phyloP scores from a whole-genome alignment of 805 yeast species.

The Sungouiella thailandica region DNA sequence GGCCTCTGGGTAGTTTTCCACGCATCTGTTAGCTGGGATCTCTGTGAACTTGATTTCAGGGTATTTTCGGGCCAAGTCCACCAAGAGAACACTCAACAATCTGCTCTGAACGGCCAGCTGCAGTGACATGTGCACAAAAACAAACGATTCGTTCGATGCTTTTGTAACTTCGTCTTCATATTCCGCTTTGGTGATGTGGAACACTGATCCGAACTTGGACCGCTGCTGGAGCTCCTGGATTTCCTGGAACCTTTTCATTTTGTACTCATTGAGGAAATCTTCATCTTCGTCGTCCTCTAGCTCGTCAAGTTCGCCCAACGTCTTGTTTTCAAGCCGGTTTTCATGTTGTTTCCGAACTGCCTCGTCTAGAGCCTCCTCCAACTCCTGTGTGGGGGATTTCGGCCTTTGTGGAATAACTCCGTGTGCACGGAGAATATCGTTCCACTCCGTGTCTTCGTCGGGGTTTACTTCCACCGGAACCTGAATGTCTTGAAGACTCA shows the following conservation, averaged over 20 bases:
- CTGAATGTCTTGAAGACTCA: slow-evolving; percentile 42
- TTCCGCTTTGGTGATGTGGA: slow-evolving; percentile 80
- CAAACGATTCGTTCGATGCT: slow-evolving; percentile 60
- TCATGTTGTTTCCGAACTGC: slow-evolving; percentile 78
- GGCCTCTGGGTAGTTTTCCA: slow-evolving; percentile 84
- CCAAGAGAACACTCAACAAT: slow-evolving; percentile 55
- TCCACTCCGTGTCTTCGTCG: slow-evolving; percentile 97
- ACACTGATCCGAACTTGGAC: slow-evolving; percentile 68
- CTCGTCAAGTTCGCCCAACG: slow-evolving; percentile 77
- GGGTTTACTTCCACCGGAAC: slow-evolving; percentile 89
- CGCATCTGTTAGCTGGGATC: slow-evolving; percentile 85
- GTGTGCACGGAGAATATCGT: slow-evolving; percentile 83
- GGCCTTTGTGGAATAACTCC: slow-evolving; percentile 92
- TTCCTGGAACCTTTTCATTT: slow-evolving; percentile 73
- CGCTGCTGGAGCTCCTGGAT: slow-evolving; percentile 54
- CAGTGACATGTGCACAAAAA: slow-evolving; percentile 72
- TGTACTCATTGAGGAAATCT: slow-evolving; percentile 76
- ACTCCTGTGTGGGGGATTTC: slow-evolving; percentile 78
- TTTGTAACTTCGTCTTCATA: slow-evolving; percentile 81
- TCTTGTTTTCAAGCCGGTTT: slow-evolving; percentile 71
- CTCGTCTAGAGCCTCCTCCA: slow-evolving; percentile 84
- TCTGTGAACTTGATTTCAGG: slow-evolving; percentile 87
- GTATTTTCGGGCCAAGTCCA: slow-evolving; percentile 57
- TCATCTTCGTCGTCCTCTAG: slow-evolving; percentile 92
- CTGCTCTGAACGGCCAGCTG: slow-evolving; percentile 71